Evolutionary conservation across 805 yeast species (phyloP), one percentile per base, ranked within the genome.

Genomic region (Vanderwaltozyma polyspora): DNA sequence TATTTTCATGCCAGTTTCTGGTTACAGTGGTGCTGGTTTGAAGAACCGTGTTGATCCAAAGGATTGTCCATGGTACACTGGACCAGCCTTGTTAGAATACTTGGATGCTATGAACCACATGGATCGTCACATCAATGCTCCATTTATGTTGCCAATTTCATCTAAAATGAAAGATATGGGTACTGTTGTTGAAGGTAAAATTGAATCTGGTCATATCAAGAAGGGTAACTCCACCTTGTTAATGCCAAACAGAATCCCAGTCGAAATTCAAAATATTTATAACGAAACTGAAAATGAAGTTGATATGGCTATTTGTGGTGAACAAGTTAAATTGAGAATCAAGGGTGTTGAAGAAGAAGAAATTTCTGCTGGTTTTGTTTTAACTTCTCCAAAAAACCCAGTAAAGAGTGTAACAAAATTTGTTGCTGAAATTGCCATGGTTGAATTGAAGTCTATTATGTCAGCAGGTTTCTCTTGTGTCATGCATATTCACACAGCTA

Each of bases 281-380:
- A 87, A 87, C 53, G 99, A 91, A 69, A 83, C 95, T 26, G 99
- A 91, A 67, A 81, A 74, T 47, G 99, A 91, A 66, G 86, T 89
- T 41, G 84, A 76, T 29, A 66, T 78, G 44, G 97, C 96, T 16
- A 72, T 69, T 57, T 81, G 94, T 65, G 99, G 99, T 62, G 99
- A 91, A 62, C 99, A 91, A 66, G 95, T 91, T 39, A 79, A 91
- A 67, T 67, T 91, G 53, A 84, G 81, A 69, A 64, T 91, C 49
- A 89, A 80, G 66, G 96, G 96, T 60, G 78, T 91, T 38, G 98
- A 91, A 60, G 98, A 91, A 67, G 98, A 93, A 63, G 97, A 91
- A 48, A 75, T 91, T 38, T 76, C 82, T 42, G 74, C 78, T 36
- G 99, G 99, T 48, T 87, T 79, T 54, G 97, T 91, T 17, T 70